phyloP scores from a whole-genome alignment of 306 rosid species.

The Rosa persica region DNA sequence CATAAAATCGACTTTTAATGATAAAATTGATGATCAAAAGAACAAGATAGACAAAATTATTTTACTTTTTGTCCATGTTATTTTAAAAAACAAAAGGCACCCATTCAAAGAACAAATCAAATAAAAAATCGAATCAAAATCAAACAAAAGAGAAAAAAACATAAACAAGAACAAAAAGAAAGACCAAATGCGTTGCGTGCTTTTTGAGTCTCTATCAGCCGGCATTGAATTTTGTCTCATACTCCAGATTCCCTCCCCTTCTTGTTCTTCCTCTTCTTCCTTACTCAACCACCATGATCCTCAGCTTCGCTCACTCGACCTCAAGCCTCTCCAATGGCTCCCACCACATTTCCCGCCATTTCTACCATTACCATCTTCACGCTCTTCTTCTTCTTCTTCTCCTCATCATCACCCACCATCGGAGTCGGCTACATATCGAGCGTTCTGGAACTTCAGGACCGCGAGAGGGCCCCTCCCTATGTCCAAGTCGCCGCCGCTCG shows the following conservation, averaged over 20 bases:
- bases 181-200: slow-evolving; percentile 4
- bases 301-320: background rate
- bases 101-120: background rate
- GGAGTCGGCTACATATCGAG: slow-evolving; percentile 55
- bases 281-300: background rate
- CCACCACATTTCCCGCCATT: slow-evolving; percentile 39
- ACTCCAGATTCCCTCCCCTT: slow-evolving; percentile 19
- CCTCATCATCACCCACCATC: slow-evolving; percentile 30
- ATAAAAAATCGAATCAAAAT: background rate
- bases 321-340: slow-evolving; percentile 26
- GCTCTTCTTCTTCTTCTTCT: slow-evolving; percentile 4
- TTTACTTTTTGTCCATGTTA: too few relatives aligned
- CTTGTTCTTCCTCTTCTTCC: background rate
- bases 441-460: slow-evolving; percentile 66
- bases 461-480: slow-evolving; percentile 52
- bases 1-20: too few relatives aligned
- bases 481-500: slow-evolving; percentile 75
- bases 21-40: too few relatives aligned
- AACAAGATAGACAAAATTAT: too few relatives aligned
- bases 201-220: slow-evolving; percentile 27
- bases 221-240: slow-evolving; percentile 40
- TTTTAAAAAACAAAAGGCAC: background rate
- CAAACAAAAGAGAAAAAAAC: background rate
- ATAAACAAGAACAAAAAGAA: background rate
- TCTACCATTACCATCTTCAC: slow-evolving; percentile 8